A percentile compares a stretch with the other conserved stretches of the same genome.
phyloP scores from a whole-genome alignment of 2,329 filamentous ascomycete species.

The Colletotrichum agaves region DNA sequence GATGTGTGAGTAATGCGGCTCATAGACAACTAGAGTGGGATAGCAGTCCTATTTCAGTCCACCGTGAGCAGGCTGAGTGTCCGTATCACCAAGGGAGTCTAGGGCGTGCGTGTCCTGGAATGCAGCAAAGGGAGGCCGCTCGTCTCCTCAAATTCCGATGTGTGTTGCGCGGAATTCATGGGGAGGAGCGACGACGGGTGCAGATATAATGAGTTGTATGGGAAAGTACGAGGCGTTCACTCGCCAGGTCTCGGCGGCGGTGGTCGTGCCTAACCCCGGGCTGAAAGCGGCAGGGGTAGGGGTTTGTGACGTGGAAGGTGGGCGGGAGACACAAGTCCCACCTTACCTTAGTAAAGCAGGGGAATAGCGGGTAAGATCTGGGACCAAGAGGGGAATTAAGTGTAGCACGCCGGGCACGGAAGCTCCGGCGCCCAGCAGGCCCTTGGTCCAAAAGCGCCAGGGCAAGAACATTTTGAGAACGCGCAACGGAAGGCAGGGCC shows the following conservation, averaged over 20 bases:
- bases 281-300: conserved; percentile 33
- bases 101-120: conserved; percentile 15
- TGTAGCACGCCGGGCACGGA: conserved; percentile 4
- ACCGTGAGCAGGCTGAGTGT: conserved; percentile 11
- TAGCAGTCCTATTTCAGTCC: conserved; percentile 32
- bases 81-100: conserved; percentile 24
- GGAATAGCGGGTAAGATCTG: conserved; percentile 6
- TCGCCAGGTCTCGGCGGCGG: conserved; percentile 22
- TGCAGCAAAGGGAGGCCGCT: conserved; percentile 26
- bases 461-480: background rate
- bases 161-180: conserved; percentile 5
- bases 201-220: conserved; percentile 20
- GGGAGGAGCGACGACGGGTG: conserved; percentile 8
- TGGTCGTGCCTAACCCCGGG: conserved; percentile 28
- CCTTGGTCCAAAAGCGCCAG: background rate
- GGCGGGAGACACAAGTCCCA: conserved; percentile 15
- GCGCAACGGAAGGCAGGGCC: background rate
- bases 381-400: conserved; percentile 7
- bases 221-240: conserved; percentile 18
- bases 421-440: conserved; percentile 2
- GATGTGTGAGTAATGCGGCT: background rate
- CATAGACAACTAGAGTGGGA: background rate
- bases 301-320: conserved; percentile 17
- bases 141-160: conserved; percentile 26
- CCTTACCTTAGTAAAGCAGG: background rate